phyloP scores from a whole-genome alignment of 257 asterid genomes.

The Salvia miltiorrhiza region DNA sequence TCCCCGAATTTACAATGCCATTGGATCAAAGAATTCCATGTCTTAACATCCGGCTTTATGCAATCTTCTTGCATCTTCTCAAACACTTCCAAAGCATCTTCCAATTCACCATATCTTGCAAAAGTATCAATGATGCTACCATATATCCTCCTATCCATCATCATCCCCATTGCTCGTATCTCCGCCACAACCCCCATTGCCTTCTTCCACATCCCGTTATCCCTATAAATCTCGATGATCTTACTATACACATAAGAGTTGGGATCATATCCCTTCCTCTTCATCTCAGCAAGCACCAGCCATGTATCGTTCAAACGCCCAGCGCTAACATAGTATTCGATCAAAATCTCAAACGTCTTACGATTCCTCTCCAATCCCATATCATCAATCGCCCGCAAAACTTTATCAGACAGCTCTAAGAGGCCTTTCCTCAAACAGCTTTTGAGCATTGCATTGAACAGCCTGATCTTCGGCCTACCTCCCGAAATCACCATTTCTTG shows the following conservation, averaged over 20 bases:
- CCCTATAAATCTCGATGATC: constrained; percentile 73
- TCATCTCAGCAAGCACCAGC: constrained; percentile 75
- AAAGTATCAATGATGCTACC: constrained; percentile 81
- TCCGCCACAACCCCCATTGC: constrained; percentile 69
- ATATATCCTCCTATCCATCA: constrained; percentile 58
- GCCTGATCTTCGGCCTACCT: constrained; percentile 45
- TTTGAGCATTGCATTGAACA: constrained; percentile 55
- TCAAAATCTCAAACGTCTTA: constrained; percentile 68
- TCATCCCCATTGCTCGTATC: constrained; percentile 56
- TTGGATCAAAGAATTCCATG: constrained; percentile 82
- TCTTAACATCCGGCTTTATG: constrained; percentile 62
- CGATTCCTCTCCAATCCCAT: constrained; percentile 47
- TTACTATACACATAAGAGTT: constrained; percentile 75
- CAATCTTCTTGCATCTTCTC: constrained; percentile 65
- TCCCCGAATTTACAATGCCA: constrained; percentile 84
- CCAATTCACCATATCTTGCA: constrained; percentile 75
- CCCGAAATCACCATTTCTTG: constrained; percentile 69
- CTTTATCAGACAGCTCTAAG: constrained; percentile 50
- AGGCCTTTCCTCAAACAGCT: constrained; percentile 75
- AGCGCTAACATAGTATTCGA: constrained; percentile 61
- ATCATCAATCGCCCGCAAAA: constrained; percentile 37
- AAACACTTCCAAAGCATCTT: constrained; percentile 59
- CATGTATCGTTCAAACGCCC: constrained; percentile 75
- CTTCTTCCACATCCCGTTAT: constrained; percentile 96
- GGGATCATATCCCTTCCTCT: constrained; percentile 50